Evolutionary conservation across 1,284 basidiomycete genomes (phyloP), one percentile per base, ranked within the genome.

Genomic region (Ganoderma lingzhi): DNA sequence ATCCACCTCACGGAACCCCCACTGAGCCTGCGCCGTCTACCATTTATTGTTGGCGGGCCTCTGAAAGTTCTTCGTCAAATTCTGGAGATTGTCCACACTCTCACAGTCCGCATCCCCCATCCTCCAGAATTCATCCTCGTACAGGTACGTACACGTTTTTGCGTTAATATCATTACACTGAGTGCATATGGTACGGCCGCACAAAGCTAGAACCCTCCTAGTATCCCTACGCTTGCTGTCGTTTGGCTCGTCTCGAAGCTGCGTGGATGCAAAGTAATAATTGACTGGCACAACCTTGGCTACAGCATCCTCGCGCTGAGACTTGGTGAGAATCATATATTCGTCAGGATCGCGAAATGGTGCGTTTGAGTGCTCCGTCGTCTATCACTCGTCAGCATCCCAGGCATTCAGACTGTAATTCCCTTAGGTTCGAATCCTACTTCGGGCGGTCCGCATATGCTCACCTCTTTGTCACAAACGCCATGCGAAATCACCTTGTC

Each of bases 281-380:
- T 99, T 71, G 98, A 99, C 82, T 99, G 98, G 98, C 98, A 99
- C 80, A 99, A 99, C 79, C 88, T 97, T 10, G 97, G 96, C 8
- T 97, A 96, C 79, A 98, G 93, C 68, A 96, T 99, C 63, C 87
- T 99, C 42, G 94, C 93, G 0, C 82, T 99, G 70, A 92, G 91
- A 72, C 82, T 97, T 9, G 94, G 96, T 0, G 70, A 84, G 0
- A 78, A 81, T 0, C 93, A 95, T 75, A 80, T 85, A 0, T 85
- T 97, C 67, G 96, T 98, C 37, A 86, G 80, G 66, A 76, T 97
- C 15, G 92, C 95, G 0, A 90, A 88, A 81, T 86, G 86, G 95
- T 96, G 61, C 41, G 70, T 64, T 4, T 0, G 0, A 10, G 12
- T 15, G 14, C 19, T 15, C n/a, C 8, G 56, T 5, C 48, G 30